These are phyloP conservation scores for Mallotus nudiflorus DNA, from an alignment of 345 rosid genomes.

Conservation along the genomic window DNA sequence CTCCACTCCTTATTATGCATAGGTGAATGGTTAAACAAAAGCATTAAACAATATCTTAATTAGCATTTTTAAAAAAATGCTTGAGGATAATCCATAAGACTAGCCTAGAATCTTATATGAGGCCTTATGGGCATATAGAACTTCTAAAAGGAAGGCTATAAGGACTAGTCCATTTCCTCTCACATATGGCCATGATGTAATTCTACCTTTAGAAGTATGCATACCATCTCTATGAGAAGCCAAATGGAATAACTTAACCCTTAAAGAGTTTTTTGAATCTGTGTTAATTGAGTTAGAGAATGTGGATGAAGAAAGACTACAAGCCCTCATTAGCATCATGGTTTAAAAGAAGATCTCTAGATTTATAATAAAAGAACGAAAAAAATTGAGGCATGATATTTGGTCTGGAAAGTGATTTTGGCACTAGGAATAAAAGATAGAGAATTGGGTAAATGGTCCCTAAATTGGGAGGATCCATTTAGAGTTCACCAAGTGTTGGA, in stretches of 20 bases:
- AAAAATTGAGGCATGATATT: neutral
- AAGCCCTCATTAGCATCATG: no score
- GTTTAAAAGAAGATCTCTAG: no score
- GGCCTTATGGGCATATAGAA: neutral
- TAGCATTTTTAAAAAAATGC: neutral
- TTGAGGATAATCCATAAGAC: neutral
- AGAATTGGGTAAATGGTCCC: slow-evolving; percentile 7
- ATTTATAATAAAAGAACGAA: neutral
- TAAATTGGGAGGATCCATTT: slow-evolving; percentile 1
- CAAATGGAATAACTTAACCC: neutral
- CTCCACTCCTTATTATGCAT: neutral
- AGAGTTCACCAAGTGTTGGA: neutral
- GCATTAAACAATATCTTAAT: neutral
- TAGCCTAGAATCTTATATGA: neutral
- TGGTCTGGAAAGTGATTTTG: neutral
- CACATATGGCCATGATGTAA: neutral
- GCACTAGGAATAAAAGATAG: neutral
- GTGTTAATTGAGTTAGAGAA: no score
- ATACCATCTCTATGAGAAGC: neutral
- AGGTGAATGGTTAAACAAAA: neutral
- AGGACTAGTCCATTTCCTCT: neutral
- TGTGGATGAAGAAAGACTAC: no score
- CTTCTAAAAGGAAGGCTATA: neutral
- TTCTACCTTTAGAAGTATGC: neutral
- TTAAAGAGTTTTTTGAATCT: no score